These are phyloP conservation scores for Bidens hawaiensis DNA, from an alignment of 140 eudicot genomes.

Conservation along the genomic window DNA sequence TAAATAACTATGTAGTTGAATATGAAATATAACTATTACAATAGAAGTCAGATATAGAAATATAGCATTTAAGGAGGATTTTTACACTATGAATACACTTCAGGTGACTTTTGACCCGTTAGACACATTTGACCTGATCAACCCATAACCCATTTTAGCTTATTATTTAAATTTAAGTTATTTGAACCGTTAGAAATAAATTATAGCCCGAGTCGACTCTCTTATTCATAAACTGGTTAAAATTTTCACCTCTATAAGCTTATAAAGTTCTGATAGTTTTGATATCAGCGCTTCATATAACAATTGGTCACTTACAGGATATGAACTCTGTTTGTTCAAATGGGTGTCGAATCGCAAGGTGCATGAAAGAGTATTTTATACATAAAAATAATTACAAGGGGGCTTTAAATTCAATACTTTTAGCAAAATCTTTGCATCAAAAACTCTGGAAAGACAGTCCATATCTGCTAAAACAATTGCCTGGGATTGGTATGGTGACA, in stretches of 20 bases:
- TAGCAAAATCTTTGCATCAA: slow-evolving; percentile 90
- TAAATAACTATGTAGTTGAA: not conserved
- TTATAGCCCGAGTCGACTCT: not conserved
- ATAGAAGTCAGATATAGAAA: not conserved
- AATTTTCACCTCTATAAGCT: slow-evolving; percentile 4
- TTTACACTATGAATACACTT: not conserved
- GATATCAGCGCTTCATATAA: slow-evolving; percentile 18
- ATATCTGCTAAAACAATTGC: slow-evolving; percentile 93
- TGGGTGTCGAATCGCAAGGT: slow-evolving; percentile 87
- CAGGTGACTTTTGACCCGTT: not conserved
- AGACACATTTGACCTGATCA: not conserved
- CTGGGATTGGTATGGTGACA: slow-evolving; percentile 99
- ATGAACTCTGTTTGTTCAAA: slow-evolving; percentile 83
- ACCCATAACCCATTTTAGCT: not conserved
- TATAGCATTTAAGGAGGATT: not conserved
- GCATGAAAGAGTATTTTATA: slow-evolving; percentile 96
- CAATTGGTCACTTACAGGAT: slow-evolving; percentile 48
- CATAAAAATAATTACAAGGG: slow-evolving; percentile 76
- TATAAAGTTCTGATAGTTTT: not conserved
- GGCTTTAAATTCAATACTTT: slow-evolving; percentile 61
- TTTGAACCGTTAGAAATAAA: not conserved
- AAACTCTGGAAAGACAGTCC: slow-evolving; percentile 98
- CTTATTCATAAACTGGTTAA: not conserved
- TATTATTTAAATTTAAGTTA: not conserved
- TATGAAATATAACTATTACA: not conserved